Evolutionary conservation across 495 filamentous ascomycete genomes (phyloP).

Genomic region (Ascobolus immersus): DNA sequence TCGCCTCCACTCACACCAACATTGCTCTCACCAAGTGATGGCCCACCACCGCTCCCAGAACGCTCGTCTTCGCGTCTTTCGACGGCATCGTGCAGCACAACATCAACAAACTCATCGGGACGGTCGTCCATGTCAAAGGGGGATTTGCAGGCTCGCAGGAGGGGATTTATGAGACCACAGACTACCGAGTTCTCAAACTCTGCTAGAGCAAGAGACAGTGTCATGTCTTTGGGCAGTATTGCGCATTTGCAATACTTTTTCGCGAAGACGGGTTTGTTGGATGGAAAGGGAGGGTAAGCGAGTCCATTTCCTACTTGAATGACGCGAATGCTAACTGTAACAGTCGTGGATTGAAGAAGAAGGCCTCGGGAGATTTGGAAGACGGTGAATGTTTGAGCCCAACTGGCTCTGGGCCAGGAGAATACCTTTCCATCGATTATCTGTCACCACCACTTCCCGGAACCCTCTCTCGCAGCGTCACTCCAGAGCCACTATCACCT

Average conservation of each 20-base stretch:
- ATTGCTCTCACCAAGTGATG: too few relatives aligned
- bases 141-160: too few relatives aligned
- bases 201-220: slow-evolving; percentile 67
- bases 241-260: slow-evolving; percentile 97
- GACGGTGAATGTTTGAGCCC: too few relatives aligned
- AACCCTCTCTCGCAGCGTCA: slow-evolving; percentile 3
- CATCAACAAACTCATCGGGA: too few relatives aligned
- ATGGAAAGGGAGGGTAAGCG: slow-evolving; percentile 60
- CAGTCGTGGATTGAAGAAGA: slow-evolving; percentile 4
- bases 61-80: too few relatives aligned
- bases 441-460: slow-evolving; percentile 15
- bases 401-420: too few relatives aligned
- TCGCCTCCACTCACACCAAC: too few relatives aligned
- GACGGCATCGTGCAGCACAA: too few relatives aligned
- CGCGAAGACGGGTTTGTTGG: slow-evolving; percentile 71
- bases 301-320: not conserved
- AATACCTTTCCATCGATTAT: slow-evolving; percentile 17
- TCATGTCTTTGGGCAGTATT: slow-evolving; percentile 87
- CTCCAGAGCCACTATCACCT: too few relatives aligned
- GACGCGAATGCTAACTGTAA: not conserved
- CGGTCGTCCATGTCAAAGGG: too few relatives aligned
- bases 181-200: slow-evolving; percentile 78
- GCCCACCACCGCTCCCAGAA: too few relatives aligned
- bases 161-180: slow-evolving; percentile 42
- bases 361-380: too few relatives aligned